Base-by-base conservation (phyloP, 345 rosid genomes). In the Aquilaria sinensis region DNA sequence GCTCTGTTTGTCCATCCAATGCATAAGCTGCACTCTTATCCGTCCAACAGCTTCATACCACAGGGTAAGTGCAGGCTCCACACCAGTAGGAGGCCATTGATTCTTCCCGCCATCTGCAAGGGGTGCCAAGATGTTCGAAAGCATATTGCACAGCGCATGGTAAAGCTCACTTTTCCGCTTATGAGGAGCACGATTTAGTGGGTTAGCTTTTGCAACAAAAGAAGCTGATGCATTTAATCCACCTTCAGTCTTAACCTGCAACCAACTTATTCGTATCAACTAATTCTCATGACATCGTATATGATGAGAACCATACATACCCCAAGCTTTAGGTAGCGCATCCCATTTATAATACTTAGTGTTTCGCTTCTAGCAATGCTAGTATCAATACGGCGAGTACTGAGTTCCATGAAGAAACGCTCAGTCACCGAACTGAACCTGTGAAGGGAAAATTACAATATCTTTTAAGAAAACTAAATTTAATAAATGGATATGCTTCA, bases 1-100 rank as follows among this genome's bases (percentile, higher is more conserved):
- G 82, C 95, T 94, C 78, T 94, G 99, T 77, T 88, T 94, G 67
- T 94, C 99, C 97, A 94, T 86, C 99, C 99, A 94, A 70, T 85
- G 84, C 60, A 88, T 74, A 66, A 90, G 97, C 64, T 82, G 87
- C 65, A 64, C 78, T 72, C 96, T 86, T 68, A 94, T 88, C 67
- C 90, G 89, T 61, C 92, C 95, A 67, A 94, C 97, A 65, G 99
- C 99, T 67, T 94, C 99, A 74, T 85, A 86, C 97, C 99, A 94
- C 65, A 94, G 75, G 47, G 85, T 80, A 65, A 94, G 86, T 31
- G 98, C 97, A 77, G 87, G 87, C 67, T 90, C 96, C 58, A 90
- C 92, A 67, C 90, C 96, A 62, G 78, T 76, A 70, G 99, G 99
- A 53, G 99, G 99, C 99, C 99, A 94, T 63, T 83, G 99, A 78